These are phyloP conservation scores for Chimonanthus praecox DNA, from an alignment of 164 flowering plant species.

Conservation along the genomic window DNA sequence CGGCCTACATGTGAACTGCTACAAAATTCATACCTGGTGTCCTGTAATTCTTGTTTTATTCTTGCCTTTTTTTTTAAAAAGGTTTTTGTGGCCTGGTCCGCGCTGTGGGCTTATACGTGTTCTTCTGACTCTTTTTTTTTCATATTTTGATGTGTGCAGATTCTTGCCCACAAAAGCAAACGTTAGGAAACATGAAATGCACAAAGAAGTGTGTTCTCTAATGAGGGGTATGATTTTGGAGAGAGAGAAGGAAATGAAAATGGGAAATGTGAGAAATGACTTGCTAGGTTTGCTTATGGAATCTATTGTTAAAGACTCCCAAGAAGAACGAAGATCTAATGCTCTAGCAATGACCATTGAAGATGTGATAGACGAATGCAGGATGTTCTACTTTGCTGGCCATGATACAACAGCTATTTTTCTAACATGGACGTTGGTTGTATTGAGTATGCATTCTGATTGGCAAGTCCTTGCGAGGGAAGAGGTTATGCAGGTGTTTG, in stretches of 20 bases:
- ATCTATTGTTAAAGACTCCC: constrained; percentile 1
- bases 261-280: constrained; percentile 6
- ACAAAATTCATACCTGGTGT: background rate
- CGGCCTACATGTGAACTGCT: background rate
- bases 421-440: constrained; percentile 7
- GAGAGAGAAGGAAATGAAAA: constrained; percentile 10
- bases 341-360: background rate
- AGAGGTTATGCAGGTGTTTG: constrained; percentile 10
- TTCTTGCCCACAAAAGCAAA: constrained; percentile 7
- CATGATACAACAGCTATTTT: constrained; percentile 9
- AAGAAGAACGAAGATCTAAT: background rate
- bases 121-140: background rate
- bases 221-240: background rate
- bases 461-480: constrained; percentile 14
- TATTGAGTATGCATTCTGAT: background rate
- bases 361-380: constrained; percentile 9
- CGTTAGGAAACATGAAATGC: constrained; percentile 5
- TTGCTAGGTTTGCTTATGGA: constrained; percentile 7
- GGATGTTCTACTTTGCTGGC: constrained; percentile 14
- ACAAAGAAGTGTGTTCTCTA: background rate
- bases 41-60: too few relatives aligned
- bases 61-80: too few relatives aligned
- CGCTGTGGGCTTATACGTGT: too few relatives aligned
- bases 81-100: too few relatives aligned
- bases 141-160: background rate